Evolutionary conservation across 306 rosid species (phyloP), one percentile per base, ranked within the genome.

Genomic region (Ormosia emarginata): DNA sequence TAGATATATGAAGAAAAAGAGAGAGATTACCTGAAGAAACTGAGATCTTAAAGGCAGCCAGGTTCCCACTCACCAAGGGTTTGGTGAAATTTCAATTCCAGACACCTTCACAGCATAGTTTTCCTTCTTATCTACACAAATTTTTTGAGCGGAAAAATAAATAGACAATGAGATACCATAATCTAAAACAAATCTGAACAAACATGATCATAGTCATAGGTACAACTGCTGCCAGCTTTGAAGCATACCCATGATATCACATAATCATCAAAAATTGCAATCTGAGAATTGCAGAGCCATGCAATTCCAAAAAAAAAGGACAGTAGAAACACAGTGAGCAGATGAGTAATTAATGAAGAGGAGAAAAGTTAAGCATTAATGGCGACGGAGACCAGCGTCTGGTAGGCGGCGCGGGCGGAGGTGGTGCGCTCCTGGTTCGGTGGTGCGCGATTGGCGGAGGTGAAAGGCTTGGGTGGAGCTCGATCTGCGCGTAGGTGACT

Each of bases 61-160:
- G 91, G 17, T 87, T 4, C 52, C 98, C 98, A 62, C 92, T 83
- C 52, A 72, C 85, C 55, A 93, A 17, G 95, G 98, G 65, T 88
- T 8, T 18, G 97, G 97, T 53, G 70, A 86, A 18, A 93, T 90
- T 74, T 83, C 50, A 50, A 93, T 85, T 79, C 80, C 93, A 63
- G 83, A 32, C 37, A 95, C 95, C 91, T 93, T 89, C 81, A 93
- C 95, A 46, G 88, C 75, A 79, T 95, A 95, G 62, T 89, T 5
- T 67, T 55, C 84, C 78, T 85, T 85, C 88, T 78, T 85, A 80
- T 87, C 98, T 92, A 82, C 82, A 85, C 24, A 65, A 4, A 74
- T 37, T 72, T 15, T 68, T 68, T 80, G 5, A 37, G 59, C 0
- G 8, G 17, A 53, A 47, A 66, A 57, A 29, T 47, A 11, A 73